Evolutionary conservation across 345 rosid genomes (phyloP).

Genomic region (Eucalyptus shirleyi): DNA sequence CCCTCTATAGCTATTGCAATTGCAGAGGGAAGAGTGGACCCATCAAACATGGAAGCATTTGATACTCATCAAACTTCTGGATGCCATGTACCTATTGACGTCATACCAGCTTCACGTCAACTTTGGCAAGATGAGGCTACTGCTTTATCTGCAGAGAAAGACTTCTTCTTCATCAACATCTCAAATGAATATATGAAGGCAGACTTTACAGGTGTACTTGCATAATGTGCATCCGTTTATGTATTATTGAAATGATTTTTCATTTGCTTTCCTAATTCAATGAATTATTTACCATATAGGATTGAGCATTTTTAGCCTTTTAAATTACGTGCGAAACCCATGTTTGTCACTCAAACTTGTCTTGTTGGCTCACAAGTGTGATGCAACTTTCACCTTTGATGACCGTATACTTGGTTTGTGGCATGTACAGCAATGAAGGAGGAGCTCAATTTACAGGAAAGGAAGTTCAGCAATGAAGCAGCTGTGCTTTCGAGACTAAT

Average conservation of each 20-base stretch:
- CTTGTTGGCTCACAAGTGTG: neutral
- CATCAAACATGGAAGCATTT: slow-evolving; percentile 60
- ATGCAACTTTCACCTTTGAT: neutral
- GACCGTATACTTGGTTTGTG: neutral
- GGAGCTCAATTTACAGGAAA: slow-evolving; percentile 11
- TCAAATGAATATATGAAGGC: neutral
- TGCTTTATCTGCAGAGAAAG: neutral
- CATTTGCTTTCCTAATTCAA: neutral
- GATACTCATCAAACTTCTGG: slow-evolving; percentile 11
- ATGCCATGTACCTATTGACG: neutral
- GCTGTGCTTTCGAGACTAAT: slow-evolving; percentile 31
- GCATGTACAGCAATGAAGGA: slow-evolving; percentile 6
- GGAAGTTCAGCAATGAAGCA: slow-evolving; percentile 29
- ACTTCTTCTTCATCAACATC: neutral
- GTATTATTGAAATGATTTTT: neutral
- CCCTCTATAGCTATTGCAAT: slow-evolving; percentile 63
- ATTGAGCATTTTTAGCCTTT: neutral
- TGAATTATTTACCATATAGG: neutral
- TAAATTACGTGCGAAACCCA: neutral
- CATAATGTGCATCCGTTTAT: neutral
- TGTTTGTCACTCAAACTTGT: neutral
- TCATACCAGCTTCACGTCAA: neutral
- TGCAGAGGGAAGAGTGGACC: slow-evolving; percentile 71
- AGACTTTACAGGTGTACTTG: neutral
- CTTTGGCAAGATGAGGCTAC: slow-evolving; percentile 6